These are phyloP conservation scores for Cyberlindnera sargentensis DNA, from an alignment of 805 yeast genomes.

Conservation along the genomic window DNA sequence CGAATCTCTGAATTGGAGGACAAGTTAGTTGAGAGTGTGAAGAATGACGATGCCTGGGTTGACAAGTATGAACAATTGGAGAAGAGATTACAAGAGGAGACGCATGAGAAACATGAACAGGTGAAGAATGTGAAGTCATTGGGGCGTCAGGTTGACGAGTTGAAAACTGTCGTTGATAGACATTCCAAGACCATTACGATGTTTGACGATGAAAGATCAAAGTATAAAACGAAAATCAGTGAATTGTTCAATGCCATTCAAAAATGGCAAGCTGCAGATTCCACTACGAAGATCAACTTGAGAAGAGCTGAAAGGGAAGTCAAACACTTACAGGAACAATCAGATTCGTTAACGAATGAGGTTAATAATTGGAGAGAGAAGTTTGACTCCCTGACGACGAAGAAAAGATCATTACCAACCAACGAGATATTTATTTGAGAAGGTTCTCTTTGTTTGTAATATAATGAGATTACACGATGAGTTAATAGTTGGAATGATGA, in stretches of 20 bases:
- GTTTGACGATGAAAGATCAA: slow-evolving; percentile 53
- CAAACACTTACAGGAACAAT: slow-evolving; percentile 45
- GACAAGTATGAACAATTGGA: slow-evolving; percentile 48
- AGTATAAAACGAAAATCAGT: slow-evolving; percentile 43
- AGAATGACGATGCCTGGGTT: slow-evolving; percentile 54
- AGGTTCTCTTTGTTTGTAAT: background rate
- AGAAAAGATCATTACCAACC: slow-evolving; percentile 13
- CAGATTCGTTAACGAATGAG: slow-evolving; percentile 49
- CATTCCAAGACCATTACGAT: slow-evolving; percentile 43
- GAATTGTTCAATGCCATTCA: slow-evolving; percentile 39
- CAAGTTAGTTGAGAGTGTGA: slow-evolving; percentile 40
- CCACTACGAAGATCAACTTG: slow-evolving; percentile 35
- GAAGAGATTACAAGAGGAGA: slow-evolving; percentile 38
- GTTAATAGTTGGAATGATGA: background rate
- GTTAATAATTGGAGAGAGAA: slow-evolving; percentile 47
- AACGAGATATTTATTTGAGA: slow-evolving; percentile 23
- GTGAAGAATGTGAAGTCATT: slow-evolving; percentile 42
- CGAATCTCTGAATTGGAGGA: slow-evolving; percentile 41
- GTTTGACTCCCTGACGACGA: slow-evolving; percentile 21
- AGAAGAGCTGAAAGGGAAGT: slow-evolving; percentile 51
- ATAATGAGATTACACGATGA: background rate
- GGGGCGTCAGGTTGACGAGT: slow-evolving; percentile 47
- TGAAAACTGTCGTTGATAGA: slow-evolving; percentile 43
- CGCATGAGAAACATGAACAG: slow-evolving; percentile 43
- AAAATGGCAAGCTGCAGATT: slow-evolving; percentile 36